Conservation (phyloP, 2,329 filamentous ascomycete species). For the Triangularia setosa region DNA sequence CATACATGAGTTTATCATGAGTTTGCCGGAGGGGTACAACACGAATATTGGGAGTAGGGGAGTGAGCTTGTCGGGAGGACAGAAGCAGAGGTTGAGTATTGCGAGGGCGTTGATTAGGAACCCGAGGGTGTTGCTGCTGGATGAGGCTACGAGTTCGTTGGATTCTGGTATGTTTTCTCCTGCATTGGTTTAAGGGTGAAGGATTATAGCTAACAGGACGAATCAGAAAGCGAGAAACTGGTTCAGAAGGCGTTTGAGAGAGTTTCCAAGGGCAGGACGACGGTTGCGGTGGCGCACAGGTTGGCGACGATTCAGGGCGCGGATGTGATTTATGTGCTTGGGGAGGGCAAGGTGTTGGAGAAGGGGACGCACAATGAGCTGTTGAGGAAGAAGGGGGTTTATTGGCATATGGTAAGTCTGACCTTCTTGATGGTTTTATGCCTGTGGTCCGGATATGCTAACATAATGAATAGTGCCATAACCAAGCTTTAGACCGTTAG, state of each 20-base stretch:
- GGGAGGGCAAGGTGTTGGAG: constrained; percentile 57
- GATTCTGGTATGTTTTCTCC: constrained; percentile 42
- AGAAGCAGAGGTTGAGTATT: constrained; percentile 67
- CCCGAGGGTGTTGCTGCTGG: constrained; percentile 64
- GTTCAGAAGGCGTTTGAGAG: constrained; percentile 65
- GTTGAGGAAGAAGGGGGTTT: constrained; percentile 48
- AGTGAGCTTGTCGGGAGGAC: constrained; percentile 61
- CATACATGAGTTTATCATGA: constrained; percentile 67
- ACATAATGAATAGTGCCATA: constrained; percentile 46
- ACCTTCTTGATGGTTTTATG: neutral
- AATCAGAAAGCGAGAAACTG: constrained; percentile 47
- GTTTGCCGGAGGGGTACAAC: constrained; percentile 63
- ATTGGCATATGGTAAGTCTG: constrained; percentile 56
- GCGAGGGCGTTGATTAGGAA: constrained; percentile 63
- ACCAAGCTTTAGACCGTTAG: constrained; percentile 53
- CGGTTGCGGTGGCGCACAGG: constrained; percentile 73
- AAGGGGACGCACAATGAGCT: constrained; percentile 51
- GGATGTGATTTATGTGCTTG: constrained; percentile 76
- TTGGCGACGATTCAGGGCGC: constrained; percentile 75
- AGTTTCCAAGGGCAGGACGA: constrained; percentile 57
- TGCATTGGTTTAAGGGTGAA: neutral
- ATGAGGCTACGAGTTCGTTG: constrained; percentile 69
- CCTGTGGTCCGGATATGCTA: constrained; percentile 12
- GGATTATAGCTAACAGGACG: constrained; percentile 1
- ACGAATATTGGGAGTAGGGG: constrained; percentile 66